Conservation (phyloP, 176 grass and related monocot genomes). For the Neostapfia colusana region DNA sequence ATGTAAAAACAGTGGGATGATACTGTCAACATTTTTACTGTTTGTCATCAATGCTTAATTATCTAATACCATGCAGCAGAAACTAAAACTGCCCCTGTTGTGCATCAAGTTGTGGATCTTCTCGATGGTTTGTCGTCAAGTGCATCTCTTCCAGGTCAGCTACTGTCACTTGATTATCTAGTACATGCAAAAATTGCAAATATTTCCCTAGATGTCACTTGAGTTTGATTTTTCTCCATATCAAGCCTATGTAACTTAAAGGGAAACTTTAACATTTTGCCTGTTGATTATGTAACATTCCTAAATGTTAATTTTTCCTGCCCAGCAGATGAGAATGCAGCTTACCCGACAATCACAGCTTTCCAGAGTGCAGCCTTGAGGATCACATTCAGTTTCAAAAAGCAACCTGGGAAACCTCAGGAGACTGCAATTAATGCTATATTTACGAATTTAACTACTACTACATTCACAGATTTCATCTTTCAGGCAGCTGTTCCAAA, state of each 20-base stretch:
- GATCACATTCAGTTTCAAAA: conserved; percentile 79
- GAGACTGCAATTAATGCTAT: conserved; percentile 64
- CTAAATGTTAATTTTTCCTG: conserved; percentile 36
- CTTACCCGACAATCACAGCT: conserved; percentile 69
- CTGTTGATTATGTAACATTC: neutral
- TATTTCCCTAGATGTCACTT: neutral
- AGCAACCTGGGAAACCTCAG: conserved; percentile 75
- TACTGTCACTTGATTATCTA: conserved; percentile 29
- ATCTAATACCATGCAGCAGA: conserved; percentile 41
- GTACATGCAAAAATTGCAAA: neutral
- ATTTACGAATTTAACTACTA: conserved; percentile 86
- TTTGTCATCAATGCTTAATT: conserved; percentile 32
- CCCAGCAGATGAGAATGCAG: conserved; percentile 46
- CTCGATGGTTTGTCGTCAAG: conserved; percentile 78
- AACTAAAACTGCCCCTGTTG: conserved; percentile 48
- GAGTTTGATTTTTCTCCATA: conserved; percentile 13
- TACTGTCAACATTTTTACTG: conserved; percentile 20
- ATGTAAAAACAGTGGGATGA: conserved; percentile 55
- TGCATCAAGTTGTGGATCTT: conserved; percentile 71
- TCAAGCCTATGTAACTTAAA: neutral
- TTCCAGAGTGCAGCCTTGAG: conserved; percentile 88
- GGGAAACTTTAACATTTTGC: neutral
- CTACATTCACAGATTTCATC: conserved; percentile 73
- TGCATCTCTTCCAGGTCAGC: conserved; percentile 55
- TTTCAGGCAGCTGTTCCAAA: conserved; percentile 99